These are phyloP conservation scores for Peronospora farinosa DNA, from an alignment of 352 stramenopile species.

Conservation along the genomic window DNA sequence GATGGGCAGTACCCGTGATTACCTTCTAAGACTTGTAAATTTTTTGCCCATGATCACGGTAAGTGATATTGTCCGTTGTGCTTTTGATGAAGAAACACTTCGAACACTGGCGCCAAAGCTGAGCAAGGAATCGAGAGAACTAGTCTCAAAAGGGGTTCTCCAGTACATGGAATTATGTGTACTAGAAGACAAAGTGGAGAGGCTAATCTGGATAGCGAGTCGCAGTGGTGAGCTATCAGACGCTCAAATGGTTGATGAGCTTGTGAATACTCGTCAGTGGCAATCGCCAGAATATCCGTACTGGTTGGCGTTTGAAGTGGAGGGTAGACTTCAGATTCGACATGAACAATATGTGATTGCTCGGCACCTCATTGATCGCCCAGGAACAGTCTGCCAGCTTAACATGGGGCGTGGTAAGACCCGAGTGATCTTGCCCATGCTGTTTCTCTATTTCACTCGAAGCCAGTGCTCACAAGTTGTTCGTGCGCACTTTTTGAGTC, in stretches of 20 bases:
- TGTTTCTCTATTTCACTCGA: conserved; percentile 63
- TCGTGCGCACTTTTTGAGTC: conserved; percentile 54
- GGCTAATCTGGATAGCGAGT: conserved; percentile 24
- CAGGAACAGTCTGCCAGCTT: conserved; percentile 68
- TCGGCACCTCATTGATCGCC: conserved; percentile 60
- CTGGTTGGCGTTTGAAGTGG: conserved; percentile 86
- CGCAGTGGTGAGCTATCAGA: conserved; percentile 9
- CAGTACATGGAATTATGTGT: conserved; percentile 62
- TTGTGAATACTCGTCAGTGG: conserved; percentile 47
- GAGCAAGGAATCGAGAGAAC: conserved; percentile 2
- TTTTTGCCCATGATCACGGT: conserved; percentile 25
- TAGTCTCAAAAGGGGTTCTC: conserved; percentile 23
- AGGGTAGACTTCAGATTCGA: conserved; percentile 72
- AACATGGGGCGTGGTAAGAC: conserved; percentile 89
- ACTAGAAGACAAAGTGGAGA: conserved; percentile 61
- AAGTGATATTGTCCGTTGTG: conserved; percentile 34
- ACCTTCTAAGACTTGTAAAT: conserved; percentile 22
- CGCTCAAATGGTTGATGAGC: conserved; percentile 45
- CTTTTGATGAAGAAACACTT: conserved; percentile 32
- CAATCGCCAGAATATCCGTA: conserved; percentile 45
- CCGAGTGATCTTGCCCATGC: conserved; percentile 84
- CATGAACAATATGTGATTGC: conserved; percentile 75
- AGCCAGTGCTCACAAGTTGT: conserved; percentile 24
- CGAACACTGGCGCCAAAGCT: conserved; percentile 27
- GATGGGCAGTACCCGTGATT: conserved; percentile 9